phyloP scores from a whole-genome alignment of 1,139 yeast species.

The Protomyces inundatus region DNA sequence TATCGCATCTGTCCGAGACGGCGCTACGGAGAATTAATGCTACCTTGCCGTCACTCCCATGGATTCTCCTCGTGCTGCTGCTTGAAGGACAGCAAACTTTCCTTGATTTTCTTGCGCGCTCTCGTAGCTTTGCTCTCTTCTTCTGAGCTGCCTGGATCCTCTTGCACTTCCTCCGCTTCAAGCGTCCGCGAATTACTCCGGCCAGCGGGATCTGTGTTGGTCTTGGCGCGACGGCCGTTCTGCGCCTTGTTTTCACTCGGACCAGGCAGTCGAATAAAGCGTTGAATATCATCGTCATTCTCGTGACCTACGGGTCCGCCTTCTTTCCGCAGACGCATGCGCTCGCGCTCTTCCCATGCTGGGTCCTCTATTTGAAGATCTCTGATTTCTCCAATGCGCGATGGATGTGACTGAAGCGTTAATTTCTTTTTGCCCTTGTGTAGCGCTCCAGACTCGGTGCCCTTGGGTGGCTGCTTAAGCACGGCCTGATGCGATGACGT shows the following conservation, averaged over 20 bases:
- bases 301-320: conserved; percentile 13
- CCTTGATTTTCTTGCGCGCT: neutral
- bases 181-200: neutral
- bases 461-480: conserved; percentile 10
- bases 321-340: conserved; percentile 21
- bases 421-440: conserved; percentile 1
- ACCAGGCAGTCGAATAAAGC: conserved; percentile 6
- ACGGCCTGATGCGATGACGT: conserved; percentile 18
- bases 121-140: neutral
- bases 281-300: conserved; percentile 16
- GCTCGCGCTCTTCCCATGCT: conserved; percentile 19
- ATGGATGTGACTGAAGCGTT: conserved; percentile 15
- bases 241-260: neutral
- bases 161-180: neutral
- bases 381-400: conserved; percentile 14
- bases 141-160: neutral
- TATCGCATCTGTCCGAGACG: no score
- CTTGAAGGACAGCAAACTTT: neutral
- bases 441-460: conserved; percentile 13
- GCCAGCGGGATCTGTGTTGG: neutral
- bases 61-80: neutral
- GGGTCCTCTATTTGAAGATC: conserved; percentile 22
- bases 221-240: neutral
- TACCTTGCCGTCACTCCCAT: neutral
- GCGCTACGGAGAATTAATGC: neutral